Percentiles rank a stretch among this genome's conserved stretches.
These are phyloP conservation scores for Cucurbita pepo DNA, from an alignment of 306 rosid species.

Conservation along the genomic window DNA sequence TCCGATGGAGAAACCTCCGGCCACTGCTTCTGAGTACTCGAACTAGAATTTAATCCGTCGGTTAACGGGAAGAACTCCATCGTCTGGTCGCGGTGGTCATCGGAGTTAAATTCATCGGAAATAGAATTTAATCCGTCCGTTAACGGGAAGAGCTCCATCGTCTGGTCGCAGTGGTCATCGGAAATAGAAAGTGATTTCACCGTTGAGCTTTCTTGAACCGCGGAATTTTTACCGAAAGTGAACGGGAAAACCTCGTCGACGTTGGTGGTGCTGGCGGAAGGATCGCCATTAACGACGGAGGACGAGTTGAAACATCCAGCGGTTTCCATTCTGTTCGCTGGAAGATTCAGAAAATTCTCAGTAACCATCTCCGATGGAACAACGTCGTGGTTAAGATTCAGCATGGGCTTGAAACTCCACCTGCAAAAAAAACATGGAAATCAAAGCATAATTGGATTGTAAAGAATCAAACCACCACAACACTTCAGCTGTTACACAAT, in stretches of 20 bases:
- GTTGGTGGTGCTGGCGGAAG: conserved; percentile 19
- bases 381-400: conserved; percentile 72
- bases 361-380: conserved; percentile 9
- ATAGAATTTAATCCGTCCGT: conserved; percentile 6
- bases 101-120: neutral
- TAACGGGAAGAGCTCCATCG: conserved; percentile 66
- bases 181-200: neutral
- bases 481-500: neutral
- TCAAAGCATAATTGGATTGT: neutral
- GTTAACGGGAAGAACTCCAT: conserved; percentile 57
- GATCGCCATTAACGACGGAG: conserved; percentile 31
- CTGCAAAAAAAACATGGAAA: neutral
- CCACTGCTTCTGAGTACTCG: conserved; percentile 24
- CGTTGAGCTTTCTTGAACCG: neutral
- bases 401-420: conserved; percentile 16
- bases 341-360: conserved; percentile 14
- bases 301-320: conserved; percentile 57
- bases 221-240: conserved; percentile 14
- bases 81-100: conserved; percentile 21
- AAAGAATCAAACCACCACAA: neutral
- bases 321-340: conserved; percentile 35
- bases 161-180: conserved; percentile 14
- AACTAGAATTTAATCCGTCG: conserved; percentile 4
- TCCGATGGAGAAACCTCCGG: conserved; percentile 20
- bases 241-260: conserved; percentile 26